Evolutionary conservation across 371 early-diverging fungal genomes (phyloP).

Genomic region (Smittium culicis): DNA sequence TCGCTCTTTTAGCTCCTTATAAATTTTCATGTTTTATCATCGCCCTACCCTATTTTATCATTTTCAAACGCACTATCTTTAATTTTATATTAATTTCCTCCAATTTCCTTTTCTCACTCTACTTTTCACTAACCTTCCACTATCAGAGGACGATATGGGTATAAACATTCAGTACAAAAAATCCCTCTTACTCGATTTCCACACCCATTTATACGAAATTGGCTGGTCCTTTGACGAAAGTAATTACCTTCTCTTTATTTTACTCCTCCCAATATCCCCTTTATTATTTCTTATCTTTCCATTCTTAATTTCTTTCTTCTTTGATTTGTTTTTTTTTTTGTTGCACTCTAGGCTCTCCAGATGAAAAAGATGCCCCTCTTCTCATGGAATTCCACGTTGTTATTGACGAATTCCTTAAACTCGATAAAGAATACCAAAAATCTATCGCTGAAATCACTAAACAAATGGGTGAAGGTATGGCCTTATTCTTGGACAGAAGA

Average conservation of each 20-base stretch:
- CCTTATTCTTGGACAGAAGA: slow-evolving; percentile 57
- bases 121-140: not conserved
- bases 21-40: not conserved
- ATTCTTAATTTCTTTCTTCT: not conserved
- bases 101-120: not conserved
- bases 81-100: not conserved
- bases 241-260: slow-evolving; percentile 19
- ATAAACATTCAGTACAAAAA: slow-evolving; percentile 59
- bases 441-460: slow-evolving; percentile 82
- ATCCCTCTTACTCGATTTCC: slow-evolving; percentile 59
- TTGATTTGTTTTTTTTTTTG: not conserved
- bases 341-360: slow-evolving; percentile 53
- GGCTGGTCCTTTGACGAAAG: slow-evolving; percentile 78
- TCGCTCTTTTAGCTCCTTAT: not conserved
- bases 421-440: slow-evolving; percentile 58
- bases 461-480: slow-evolving; percentile 90
- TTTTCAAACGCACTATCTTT: not conserved
- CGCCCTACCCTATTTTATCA: not conserved
- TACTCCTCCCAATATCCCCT: not conserved
- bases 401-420: slow-evolving; percentile 67
- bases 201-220: slow-evolving; percentile 53
- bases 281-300: not conserved
- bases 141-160: slow-evolving; percentile 91
- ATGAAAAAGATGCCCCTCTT: slow-evolving; percentile 85
- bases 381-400: slow-evolving; percentile 78